Percentiles rank a stretch among this genome's conserved stretches.
Conservation (phyloP, 1,284 basidiomycete genomes). For the Sanghuangporus weigelae region DNA sequence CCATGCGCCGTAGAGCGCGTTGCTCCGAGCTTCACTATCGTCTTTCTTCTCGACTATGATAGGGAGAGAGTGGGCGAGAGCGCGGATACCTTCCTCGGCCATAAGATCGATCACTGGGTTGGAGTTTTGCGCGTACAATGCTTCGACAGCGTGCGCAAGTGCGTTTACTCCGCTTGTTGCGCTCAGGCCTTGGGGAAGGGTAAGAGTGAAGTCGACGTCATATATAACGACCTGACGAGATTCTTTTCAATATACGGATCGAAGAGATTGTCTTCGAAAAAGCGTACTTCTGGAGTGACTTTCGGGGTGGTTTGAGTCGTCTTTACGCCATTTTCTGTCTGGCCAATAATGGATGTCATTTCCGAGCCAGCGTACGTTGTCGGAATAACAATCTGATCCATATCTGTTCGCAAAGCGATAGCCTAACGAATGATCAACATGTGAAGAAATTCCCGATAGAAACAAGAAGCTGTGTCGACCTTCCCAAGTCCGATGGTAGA, state of each 20-base stretch:
- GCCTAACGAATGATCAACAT: constrained; percentile 22
- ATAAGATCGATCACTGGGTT: constrained; percentile 39
- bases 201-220: constrained; percentile 38
- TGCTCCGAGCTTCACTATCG: constrained; percentile 33
- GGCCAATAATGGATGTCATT: constrained; percentile 39
- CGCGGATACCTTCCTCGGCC: constrained; percentile 36
- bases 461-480: not conserved
- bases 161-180: constrained; percentile 41
- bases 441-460: not conserved
- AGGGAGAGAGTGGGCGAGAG: constrained; percentile 32
- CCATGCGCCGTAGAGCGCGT: constrained; percentile 39
- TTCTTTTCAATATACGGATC: not conserved
- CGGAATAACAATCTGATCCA: constrained; percentile 40
- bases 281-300: constrained; percentile 30
- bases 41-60: constrained; percentile 28
- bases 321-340: constrained; percentile 38
- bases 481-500: constrained; percentile 40
- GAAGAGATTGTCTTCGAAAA: not conserved
- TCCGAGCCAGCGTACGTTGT: constrained; percentile 44
- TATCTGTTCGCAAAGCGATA: constrained; percentile 34
- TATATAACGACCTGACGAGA: constrained; percentile 35
- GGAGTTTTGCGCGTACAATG: constrained; percentile 34
- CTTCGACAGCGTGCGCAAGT: constrained; percentile 41
- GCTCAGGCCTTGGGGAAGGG: constrained; percentile 35
- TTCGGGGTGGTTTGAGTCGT: constrained; percentile 36